Evolutionary conservation across 805 yeast genomes (phyloP).

Genomic region (Debaryomyces maramus): DNA sequence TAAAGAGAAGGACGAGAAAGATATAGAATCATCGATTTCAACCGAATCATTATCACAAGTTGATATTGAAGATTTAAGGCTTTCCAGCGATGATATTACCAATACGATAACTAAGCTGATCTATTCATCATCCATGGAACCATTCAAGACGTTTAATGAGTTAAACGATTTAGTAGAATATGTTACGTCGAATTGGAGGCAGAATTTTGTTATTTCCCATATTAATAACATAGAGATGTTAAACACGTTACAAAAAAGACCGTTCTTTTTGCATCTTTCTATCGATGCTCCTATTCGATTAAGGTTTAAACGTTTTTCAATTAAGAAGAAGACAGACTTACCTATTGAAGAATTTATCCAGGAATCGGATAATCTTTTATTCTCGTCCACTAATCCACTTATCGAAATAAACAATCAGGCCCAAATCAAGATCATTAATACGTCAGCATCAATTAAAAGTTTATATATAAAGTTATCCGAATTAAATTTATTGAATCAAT

Average conservation of each 20-base stretch:
- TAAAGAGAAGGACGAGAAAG: conserved; percentile 9
- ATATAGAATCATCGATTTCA: not conserved
- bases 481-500: conserved; percentile 31
- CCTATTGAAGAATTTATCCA: conserved; percentile 37
- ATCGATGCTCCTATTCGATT: conserved; percentile 68
- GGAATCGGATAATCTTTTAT: conserved; percentile 31
- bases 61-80: not conserved
- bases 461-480: conserved; percentile 41
- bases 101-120: conserved; percentile 8
- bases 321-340: conserved; percentile 13
- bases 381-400: conserved; percentile 50
- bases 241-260: conserved; percentile 58
- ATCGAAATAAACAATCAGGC: conserved; percentile 63
- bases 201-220: conserved; percentile 58
- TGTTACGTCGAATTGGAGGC: conserved; percentile 67
- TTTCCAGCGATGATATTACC: not conserved
- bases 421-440: conserved; percentile 40
- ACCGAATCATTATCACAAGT: not conserved
- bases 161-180: conserved; percentile 51
- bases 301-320: conserved; percentile 41
- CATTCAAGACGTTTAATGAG: conserved; percentile 30
- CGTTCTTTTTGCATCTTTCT: conserved; percentile 79
- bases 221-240: conserved; percentile 46
- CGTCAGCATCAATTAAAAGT: conserved; percentile 34
- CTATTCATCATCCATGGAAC: conserved; percentile 12